A percentile compares a stretch with the other conserved stretches of the same genome.
These are phyloP conservation scores for Coffea canephora DNA, from an alignment of 257 asterid species.

Conservation along the genomic window DNA sequence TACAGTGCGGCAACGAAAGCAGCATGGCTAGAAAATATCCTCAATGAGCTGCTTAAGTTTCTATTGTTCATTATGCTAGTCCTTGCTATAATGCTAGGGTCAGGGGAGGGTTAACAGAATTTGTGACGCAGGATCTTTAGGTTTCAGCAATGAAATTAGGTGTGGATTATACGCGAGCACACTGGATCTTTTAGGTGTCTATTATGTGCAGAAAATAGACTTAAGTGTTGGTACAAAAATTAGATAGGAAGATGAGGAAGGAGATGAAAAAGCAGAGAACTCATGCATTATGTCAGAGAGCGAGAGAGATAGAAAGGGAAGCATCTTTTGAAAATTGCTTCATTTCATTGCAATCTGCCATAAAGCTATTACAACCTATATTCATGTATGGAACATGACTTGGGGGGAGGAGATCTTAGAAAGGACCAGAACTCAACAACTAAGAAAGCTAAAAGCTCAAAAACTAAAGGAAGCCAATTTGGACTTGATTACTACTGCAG, in stretches of 20 bases:
- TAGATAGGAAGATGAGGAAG: background rate
- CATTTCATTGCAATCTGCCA: too few relatives aligned
- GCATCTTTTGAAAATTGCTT: too few relatives aligned
- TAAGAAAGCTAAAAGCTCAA: background rate
- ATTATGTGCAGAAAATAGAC: too few relatives aligned
- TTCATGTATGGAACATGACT: background rate
- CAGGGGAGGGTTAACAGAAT: background rate
- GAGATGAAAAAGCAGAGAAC: background rate
- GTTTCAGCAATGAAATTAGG: background rate
- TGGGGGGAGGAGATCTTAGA: background rate
- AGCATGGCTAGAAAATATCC: background rate
- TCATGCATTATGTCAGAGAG: background rate
- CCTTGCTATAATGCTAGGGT: background rate
- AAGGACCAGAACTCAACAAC: background rate
- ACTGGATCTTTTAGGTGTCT: background rate
- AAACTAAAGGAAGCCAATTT: too few relatives aligned
- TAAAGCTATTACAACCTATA: too few relatives aligned
- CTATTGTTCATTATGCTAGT: background rate
- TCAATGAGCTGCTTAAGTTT: background rate
- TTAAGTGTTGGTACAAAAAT: background rate
- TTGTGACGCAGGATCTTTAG: too few relatives aligned
- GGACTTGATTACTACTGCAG: too few relatives aligned
- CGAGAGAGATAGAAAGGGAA: background rate
- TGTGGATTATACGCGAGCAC: background rate
- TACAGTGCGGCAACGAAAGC: background rate